These are phyloP conservation scores for Xylariaceae sp. DNA, from an alignment of 2,329 filamentous ascomycete species.

Conservation along the genomic window DNA sequence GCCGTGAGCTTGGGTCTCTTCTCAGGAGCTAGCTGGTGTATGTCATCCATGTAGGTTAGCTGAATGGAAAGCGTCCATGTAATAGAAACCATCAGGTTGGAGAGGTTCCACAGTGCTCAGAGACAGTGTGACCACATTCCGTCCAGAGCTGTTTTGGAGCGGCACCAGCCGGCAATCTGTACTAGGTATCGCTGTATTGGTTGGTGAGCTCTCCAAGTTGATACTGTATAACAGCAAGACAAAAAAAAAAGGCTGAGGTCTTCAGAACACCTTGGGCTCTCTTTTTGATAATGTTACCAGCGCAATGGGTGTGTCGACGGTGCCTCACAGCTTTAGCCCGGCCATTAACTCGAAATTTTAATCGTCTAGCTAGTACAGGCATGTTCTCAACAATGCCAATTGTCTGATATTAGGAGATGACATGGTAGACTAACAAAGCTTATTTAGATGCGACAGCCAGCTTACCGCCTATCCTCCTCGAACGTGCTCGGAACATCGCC, in stretches of 20 bases:
- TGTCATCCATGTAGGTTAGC: too few species aligned
- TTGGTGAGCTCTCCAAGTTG: conserved; percentile 7
- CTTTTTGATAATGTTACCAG: conserved; percentile 28
- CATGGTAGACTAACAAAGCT: conserved; percentile 9
- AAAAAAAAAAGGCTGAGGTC: not conserved
- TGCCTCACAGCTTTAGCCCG: conserved; percentile 38
- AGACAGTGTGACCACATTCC: too few species aligned
- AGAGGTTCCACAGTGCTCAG: too few species aligned
- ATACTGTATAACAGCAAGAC: too few species aligned
- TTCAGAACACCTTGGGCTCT: not conserved
- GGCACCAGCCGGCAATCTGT: conserved; percentile 14
- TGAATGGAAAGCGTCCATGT: too few species aligned
- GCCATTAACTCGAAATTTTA: conserved; percentile 26
- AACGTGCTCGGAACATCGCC: conserved; percentile 53
- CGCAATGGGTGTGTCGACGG: conserved; percentile 49
- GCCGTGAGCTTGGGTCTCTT: too few species aligned
- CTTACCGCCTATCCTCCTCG: conserved; percentile 51
- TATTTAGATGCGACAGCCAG: conserved; percentile 25
- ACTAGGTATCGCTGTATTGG: too few species aligned
- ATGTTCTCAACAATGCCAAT: conserved; percentile 12
- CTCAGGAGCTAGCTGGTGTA: too few species aligned
- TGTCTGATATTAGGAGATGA: not conserved
- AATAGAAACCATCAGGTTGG: too few species aligned
- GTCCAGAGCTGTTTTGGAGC: too few species aligned
- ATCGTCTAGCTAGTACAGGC: conserved; percentile 44